Percentiles rank a stretch among this genome's conserved stretches.
Evolutionary conservation across 106 monocot genomes (phyloP).

Genomic region (Gastrodia elata): DNA sequence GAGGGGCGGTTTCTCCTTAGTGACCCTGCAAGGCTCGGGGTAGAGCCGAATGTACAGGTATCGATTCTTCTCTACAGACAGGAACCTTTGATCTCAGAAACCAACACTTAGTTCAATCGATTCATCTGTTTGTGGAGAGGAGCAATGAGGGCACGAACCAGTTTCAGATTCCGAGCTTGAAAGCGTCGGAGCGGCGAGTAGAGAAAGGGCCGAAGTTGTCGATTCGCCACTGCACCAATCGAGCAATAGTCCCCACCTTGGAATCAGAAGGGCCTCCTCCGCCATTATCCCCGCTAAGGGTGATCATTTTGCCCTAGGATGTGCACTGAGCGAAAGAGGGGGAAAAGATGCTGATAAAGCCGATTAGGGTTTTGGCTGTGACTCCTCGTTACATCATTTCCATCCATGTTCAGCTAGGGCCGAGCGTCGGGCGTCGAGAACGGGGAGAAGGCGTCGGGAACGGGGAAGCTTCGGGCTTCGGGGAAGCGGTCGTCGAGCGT

Average conservation of each 20-base stretch:
- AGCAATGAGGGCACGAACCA: constrained; percentile 26
- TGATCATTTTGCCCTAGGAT: not conserved
- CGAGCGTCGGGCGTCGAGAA: too few relatives aligned
- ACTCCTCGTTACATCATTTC: too few relatives aligned
- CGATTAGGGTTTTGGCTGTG: too few relatives aligned
- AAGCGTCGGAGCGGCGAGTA: constrained; percentile 77
- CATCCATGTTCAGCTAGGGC: too few relatives aligned
- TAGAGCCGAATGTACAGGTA: constrained; percentile 65
- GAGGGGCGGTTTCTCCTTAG: constrained; percentile 72
- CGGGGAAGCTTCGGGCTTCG: too few relatives aligned
- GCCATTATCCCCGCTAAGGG: constrained; percentile 8
- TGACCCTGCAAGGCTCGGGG: constrained; percentile 49
- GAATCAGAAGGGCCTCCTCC: constrained; percentile 27
- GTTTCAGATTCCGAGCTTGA: constrained; percentile 85
- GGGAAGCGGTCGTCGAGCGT: too few relatives aligned
- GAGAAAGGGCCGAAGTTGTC: constrained; percentile 66
- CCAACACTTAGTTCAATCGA: not conserved
- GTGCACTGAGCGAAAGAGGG: too few relatives aligned
- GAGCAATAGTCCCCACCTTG: constrained; percentile 71
- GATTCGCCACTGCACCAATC: constrained; percentile 80
- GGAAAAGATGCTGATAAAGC: too few relatives aligned
- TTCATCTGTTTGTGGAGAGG: not conserved
- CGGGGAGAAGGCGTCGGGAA: too few relatives aligned
- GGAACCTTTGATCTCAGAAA: not conserved
- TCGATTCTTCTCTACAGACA: constrained; percentile 64